These are phyloP conservation scores for Mortierella sp. DNA, from an alignment of 371 early-diverging fungal species.

Conservation along the genomic window DNA sequence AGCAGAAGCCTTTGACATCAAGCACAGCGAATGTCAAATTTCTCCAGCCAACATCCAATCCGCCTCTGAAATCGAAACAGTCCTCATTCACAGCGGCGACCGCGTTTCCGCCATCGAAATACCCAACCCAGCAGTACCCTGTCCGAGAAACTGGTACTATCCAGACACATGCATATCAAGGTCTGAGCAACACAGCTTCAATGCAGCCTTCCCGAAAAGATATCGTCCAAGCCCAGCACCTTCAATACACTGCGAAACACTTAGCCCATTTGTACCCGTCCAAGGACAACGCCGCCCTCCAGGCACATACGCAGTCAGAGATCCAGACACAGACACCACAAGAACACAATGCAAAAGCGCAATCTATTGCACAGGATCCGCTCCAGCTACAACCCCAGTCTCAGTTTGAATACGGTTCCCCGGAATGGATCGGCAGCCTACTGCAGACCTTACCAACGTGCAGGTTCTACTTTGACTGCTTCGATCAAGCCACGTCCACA, in stretches of 20 bases:
- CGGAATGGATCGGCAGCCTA: constrained; percentile 24
- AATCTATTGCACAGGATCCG: not conserved
- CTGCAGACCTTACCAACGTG: constrained; percentile 8
- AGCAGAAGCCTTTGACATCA: constrained; percentile 15
- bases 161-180: not conserved
- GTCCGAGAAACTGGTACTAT: not conserved
- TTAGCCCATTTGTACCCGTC: no score
- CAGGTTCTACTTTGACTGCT: constrained; percentile 35
- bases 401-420: constrained; percentile 10
- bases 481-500: constrained; percentile 11
- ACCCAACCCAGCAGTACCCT: not conserved
- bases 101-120: not conserved
- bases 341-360: no score
- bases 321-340: no score
- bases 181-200: no score
- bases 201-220: no score
- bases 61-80: not conserved
- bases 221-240: no score
- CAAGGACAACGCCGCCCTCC: no score
- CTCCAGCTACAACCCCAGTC: not conserved
- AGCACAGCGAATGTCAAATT: not conserved
- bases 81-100: not conserved
- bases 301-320: no score
- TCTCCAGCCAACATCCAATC: not conserved
- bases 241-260: no score